Base-by-base conservation (phyloP, 805 yeast genomes). In the Wickerhamomyces xylosicus region DNA sequence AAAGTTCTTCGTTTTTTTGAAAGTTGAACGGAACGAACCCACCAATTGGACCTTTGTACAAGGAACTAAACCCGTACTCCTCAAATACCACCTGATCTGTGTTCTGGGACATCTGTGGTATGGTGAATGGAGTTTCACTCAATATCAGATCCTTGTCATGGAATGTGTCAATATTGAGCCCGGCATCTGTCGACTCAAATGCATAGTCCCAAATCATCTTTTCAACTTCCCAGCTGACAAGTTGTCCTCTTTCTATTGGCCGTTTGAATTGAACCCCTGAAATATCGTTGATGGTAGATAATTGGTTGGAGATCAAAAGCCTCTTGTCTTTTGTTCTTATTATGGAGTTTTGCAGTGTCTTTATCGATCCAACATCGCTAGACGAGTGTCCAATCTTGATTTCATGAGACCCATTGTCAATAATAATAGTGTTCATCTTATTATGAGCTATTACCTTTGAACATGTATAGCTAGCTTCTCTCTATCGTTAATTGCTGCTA, bases 21-120 rank as follows among this genome's bases (percentile, higher is more conserved):
- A 62, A 61, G 37, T 69, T 64, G 78, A 86, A 84, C 2, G 89
- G 87, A 3, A 75, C 69, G 41, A 78, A 67, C 0, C 75, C 67
- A 2, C 72, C 77, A 0, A 75, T 68, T 0, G 83, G 74, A 18
- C 84, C 72, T 42, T 95, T 67, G 46, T 78, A 82, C 42, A 84
- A 71, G 25, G 76, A 71, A 13, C 68, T 68, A 52, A 92, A 83
- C 3, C 85, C 95, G 53, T 80, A 92, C 53, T 92, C 97, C 58
- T 92, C 99, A 62, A 94, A 90, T 1, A 92, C 72, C 0, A 92
- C 82, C 60, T 87, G 95, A 56, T 92, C 97, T 14, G 85, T 81
- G 57, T 83, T 83, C 48, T 77, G 77, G 29, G 94, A 83, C 25
- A 90, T 66, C 38, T 77, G 80, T 2, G 95, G 92, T 25, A 90